Evolutionary conservation across 2,329 filamentous ascomycete species (phyloP).

Genomic region (Pseudomassariella vexata): DNA sequence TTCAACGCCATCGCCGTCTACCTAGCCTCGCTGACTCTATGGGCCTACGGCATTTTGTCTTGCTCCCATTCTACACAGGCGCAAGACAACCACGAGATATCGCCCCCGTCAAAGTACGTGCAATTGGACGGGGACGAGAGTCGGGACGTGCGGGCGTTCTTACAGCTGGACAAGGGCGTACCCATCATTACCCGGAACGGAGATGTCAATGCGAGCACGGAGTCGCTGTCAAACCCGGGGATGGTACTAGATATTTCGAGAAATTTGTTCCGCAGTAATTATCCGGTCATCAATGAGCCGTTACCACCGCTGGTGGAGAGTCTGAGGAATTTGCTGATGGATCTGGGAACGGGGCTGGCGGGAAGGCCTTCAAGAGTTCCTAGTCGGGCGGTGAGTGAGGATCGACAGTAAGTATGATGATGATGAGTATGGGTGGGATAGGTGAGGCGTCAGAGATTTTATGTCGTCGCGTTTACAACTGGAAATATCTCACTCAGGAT

Average conservation of each 20-base stretch:
- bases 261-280: conserved; percentile 18
- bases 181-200: conserved; percentile 11
- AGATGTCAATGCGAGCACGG: conserved; percentile 7
- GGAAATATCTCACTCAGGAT: too few relatives aligned
- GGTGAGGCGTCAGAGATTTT: too few relatives aligned
- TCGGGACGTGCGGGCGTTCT: conserved; percentile 16
- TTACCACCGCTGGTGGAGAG: conserved; percentile 24
- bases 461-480: too few relatives aligned
- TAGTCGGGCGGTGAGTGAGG: conserved; percentile 14
- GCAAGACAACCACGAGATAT: conserved; percentile 4
- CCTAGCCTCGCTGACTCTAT: conserved; percentile 20
- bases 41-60: conserved; percentile 18
- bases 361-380: conserved; percentile 8
- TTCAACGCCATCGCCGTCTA: conserved; percentile 23
- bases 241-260: conserved; percentile 15
- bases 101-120: conserved; percentile 8
- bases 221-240: conserved; percentile 16
- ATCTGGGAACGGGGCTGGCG: conserved; percentile 16
- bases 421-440: too few relatives aligned
- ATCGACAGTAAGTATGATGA: conserved; percentile 5
- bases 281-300: conserved; percentile 18
- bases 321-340: conserved; percentile 16
- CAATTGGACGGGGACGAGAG: conserved; percentile 19
- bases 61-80: conserved; percentile 4
- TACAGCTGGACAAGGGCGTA: conserved; percentile 17